A percentile compares a stretch with the other conserved stretches of the same genome.
phyloP scores from a whole-genome alignment of 1,139 yeast genomes.

The Hyphopichia buzzinii region DNA sequence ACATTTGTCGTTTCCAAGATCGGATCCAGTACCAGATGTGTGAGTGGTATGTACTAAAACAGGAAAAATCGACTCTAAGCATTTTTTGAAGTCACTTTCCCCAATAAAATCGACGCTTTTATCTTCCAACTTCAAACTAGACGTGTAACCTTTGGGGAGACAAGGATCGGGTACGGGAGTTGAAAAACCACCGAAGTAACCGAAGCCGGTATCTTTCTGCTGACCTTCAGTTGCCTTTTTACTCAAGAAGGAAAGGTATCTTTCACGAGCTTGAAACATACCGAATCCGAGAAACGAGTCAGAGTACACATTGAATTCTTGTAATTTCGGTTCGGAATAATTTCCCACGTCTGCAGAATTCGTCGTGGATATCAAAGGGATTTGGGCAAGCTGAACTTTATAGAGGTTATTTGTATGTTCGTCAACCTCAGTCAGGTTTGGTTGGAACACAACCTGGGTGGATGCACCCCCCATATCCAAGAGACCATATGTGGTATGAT shows the following conservation, averaged over 20 bases:
- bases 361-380: constrained; percentile 17
- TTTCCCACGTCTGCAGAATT: not conserved
- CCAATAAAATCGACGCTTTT: constrained; percentile 47
- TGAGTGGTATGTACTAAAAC: constrained; percentile 42
- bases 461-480: constrained; percentile 91
- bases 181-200: constrained; percentile 15
- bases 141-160: constrained; percentile 47
- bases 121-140: constrained; percentile 21
- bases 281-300: constrained; percentile 79
- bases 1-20: constrained; percentile 21
- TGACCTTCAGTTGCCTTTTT: constrained; percentile 18
- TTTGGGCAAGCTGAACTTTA: constrained; percentile 45
- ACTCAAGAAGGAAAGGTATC: constrained; percentile 43
- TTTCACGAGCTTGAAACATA: constrained; percentile 62
- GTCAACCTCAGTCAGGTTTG: constrained; percentile 52
- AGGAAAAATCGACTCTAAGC: constrained; percentile 53
- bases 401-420: constrained; percentile 58
- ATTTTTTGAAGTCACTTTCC: constrained; percentile 55
- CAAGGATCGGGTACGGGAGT: constrained; percentile 58
- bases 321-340: constrained; percentile 3
- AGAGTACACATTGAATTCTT: constrained; percentile 54
- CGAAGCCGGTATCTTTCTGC: constrained; percentile 10
- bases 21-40: constrained; percentile 17
- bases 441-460: constrained; percentile 79
- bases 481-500: constrained; percentile 66